Evolutionary conservation across 192 early-diverging fungal genomes (phyloP).

Genomic region (Coemansia sp.): DNA sequence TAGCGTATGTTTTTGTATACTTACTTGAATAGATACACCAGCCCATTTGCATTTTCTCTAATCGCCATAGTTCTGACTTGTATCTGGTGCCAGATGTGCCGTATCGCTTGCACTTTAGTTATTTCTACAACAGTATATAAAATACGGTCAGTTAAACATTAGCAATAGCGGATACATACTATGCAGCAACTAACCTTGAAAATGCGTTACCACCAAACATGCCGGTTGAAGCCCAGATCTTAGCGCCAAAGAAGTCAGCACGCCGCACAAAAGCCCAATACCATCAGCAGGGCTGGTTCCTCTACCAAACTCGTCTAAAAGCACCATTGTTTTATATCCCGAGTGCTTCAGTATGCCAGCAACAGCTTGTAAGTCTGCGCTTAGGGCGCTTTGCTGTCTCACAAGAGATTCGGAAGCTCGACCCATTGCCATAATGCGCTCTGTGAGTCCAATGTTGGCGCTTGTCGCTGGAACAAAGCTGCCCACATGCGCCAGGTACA

Average conservation of each 20-base stretch:
- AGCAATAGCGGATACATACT: neutral
- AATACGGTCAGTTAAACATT: neutral
- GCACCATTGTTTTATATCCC: slow-evolving; percentile 16
- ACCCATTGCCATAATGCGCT: slow-evolving; percentile 72
- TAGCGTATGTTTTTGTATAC: slow-evolving; percentile 1
- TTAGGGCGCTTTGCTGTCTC: slow-evolving; percentile 27
- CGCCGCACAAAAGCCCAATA: slow-evolving; percentile 73
- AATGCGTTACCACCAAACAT: slow-evolving; percentile 82
- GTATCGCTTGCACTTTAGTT: slow-evolving; percentile 5
- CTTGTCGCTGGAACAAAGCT: slow-evolving; percentile 78
- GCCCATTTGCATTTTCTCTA: slow-evolving; percentile 14
- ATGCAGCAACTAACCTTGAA: slow-evolving; percentile 63
- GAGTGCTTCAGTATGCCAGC: slow-evolving; percentile 9
- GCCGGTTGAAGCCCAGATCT: slow-evolving; percentile 58
- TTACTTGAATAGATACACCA: slow-evolving; percentile 36
- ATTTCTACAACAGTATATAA: slow-evolving; percentile 25
- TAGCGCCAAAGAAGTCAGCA: slow-evolving; percentile 60
- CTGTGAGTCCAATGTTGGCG: slow-evolving; percentile 72
- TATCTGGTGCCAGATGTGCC: slow-evolving; percentile 11
- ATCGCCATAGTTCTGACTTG: slow-evolving; percentile 19
- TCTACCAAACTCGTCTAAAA: slow-evolving; percentile 50
- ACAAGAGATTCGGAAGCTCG: slow-evolving; percentile 36
- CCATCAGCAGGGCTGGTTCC: slow-evolving; percentile 64
- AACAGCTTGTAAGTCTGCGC: slow-evolving; percentile 24
- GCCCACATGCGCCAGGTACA: slow-evolving; percentile 90